These are phyloP conservation scores for Cardamine occulta DNA, from an alignment of 345 rosid species.

Conservation along the genomic window DNA sequence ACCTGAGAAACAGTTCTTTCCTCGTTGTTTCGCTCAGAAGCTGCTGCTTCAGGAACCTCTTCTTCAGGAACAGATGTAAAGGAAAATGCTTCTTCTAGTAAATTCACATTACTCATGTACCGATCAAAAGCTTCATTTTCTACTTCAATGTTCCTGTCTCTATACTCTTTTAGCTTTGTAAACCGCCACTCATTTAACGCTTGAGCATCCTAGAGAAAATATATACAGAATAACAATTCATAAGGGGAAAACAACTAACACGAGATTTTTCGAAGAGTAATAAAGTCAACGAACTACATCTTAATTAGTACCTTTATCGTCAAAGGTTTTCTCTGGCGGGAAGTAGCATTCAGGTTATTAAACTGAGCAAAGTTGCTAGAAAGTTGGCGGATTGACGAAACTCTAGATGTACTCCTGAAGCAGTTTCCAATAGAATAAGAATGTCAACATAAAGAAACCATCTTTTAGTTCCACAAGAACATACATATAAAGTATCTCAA, in stretches of 20 bases:
- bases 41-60: conserved; percentile 43
- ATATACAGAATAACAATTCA: conserved; percentile 1
- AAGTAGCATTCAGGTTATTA: conserved; percentile 68
- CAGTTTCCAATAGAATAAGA: conserved; percentile 24
- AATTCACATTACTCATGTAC: conserved; percentile 70
- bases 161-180: conserved; percentile 75
- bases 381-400: conserved; percentile 78
- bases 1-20: conserved; percentile 44
- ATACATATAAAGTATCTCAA: conserved; percentile 8
- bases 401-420: conserved; percentile 70
- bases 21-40: conserved; percentile 41
- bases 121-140: conserved; percentile 89
- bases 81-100: conserved; percentile 79
- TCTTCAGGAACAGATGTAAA: conserved; percentile 52
- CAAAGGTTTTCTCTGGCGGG: conserved; percentile 80
- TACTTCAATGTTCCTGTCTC: conserved; percentile 67
- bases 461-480: conserved; percentile 4
- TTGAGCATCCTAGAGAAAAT: conserved; percentile 74
- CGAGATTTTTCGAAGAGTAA: background rate
- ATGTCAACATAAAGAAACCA: conserved; percentile 21
- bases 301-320: conserved; percentile 67
- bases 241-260: conserved; percentile 8
- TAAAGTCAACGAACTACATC: background rate
- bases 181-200: conserved; percentile 93
- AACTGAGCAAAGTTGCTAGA: conserved; percentile 86